Percentiles rank a stretch among this genome's conserved stretches.
These are phyloP conservation scores for Xylariaceae sp. DNA, from an alignment of 2,329 filamentous ascomycete genomes.

Conservation along the genomic window DNA sequence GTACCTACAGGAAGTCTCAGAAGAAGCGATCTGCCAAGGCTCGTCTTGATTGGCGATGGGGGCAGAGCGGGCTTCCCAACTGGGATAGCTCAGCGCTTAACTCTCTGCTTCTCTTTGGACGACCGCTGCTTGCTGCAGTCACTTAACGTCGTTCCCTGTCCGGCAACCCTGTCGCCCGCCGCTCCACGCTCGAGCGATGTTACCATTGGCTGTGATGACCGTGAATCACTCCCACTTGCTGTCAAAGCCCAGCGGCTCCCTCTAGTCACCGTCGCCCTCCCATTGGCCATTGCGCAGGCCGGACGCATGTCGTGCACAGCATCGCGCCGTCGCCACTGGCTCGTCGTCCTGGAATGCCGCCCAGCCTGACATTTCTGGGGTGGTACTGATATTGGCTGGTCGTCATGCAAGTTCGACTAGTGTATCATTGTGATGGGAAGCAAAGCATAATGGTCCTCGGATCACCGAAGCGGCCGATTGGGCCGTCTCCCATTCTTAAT, in stretches of 20 bases:
- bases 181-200: background rate
- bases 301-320: slow-evolving; percentile 32
- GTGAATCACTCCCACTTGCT: slow-evolving; percentile 27
- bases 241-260: slow-evolving; percentile 32
- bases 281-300: slow-evolving; percentile 28
- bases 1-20: background rate
- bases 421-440: slow-evolving; percentile 9
- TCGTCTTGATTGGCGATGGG: background rate
- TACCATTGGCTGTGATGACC: slow-evolving; percentile 27
- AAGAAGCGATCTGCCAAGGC: too few relatives aligned
- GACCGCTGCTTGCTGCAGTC: slow-evolving; percentile 10
- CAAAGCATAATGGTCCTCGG: slow-evolving; percentile 8
- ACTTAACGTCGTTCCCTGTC: slow-evolving; percentile 8
- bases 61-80: slow-evolving; percentile 15
- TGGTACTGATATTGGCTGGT: slow-evolving; percentile 24
- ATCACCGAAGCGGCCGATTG: slow-evolving; percentile 6
- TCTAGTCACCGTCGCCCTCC: slow-evolving; percentile 19
- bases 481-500: slow-evolving; percentile 18
- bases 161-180: slow-evolving; percentile 5
- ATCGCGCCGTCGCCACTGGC: slow-evolving; percentile 31
- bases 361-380: slow-evolving; percentile 26
- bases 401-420: slow-evolving; percentile 21
- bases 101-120: background rate
- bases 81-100: slow-evolving; percentile 25
- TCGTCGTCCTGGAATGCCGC: slow-evolving; percentile 29